A percentile compares a stretch with the other conserved stretches of the same genome.
These are phyloP conservation scores for Gautieria morchelliformis DNA, from an alignment of 768 basidiomycete species.

Conservation along the genomic window DNA sequence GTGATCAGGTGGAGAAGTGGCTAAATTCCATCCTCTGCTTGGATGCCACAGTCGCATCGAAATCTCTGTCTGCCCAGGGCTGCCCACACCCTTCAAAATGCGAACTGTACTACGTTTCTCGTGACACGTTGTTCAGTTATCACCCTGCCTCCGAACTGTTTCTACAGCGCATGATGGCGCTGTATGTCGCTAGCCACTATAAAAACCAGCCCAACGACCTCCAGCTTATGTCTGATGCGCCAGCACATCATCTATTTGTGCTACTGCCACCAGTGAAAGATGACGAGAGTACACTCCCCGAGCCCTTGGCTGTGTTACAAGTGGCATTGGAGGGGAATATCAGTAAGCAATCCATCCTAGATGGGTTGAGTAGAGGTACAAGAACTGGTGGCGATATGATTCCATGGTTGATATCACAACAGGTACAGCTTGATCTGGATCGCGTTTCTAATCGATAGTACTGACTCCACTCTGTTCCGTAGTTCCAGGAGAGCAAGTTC, in stretches of 20 bases:
- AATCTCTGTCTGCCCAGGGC: slow-evolving; percentile 47
- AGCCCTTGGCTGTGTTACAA: slow-evolving; percentile 91
- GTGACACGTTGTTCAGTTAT: slow-evolving; percentile 94
- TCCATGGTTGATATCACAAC: slow-evolving; percentile 88
- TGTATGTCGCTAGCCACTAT: slow-evolving; percentile 97
- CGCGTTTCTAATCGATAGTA: not conserved
- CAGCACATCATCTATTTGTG: slow-evolving; percentile 94
- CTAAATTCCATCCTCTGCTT: slow-evolving; percentile 84
- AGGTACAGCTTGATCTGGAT: slow-evolving; percentile 20
- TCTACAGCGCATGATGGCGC: slow-evolving; percentile 95
- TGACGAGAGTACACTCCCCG: slow-evolving; percentile 83
- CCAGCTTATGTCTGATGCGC: slow-evolving; percentile 94
- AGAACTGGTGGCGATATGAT: slow-evolving; percentile 94
- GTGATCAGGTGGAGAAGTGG: slow-evolving; percentile 92
- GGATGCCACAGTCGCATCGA: slow-evolving; percentile 62
- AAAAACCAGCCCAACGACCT: slow-evolving; percentile 99
- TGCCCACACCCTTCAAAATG: slow-evolving; percentile 91
- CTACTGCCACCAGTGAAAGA: slow-evolving; percentile 87
- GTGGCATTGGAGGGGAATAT: slow-evolving; percentile 95
- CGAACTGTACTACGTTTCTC: slow-evolving; percentile 89
- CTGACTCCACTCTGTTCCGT: slow-evolving; percentile 17
- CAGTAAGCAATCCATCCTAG: slow-evolving; percentile 74
- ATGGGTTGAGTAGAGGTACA: slow-evolving; percentile 73
- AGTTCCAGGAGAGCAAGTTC: slow-evolving; percentile 95
- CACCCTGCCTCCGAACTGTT: slow-evolving; percentile 97